Conservation (phyloP, 1,139 yeast species). For the Saccharomycopsis phalli region DNA sequence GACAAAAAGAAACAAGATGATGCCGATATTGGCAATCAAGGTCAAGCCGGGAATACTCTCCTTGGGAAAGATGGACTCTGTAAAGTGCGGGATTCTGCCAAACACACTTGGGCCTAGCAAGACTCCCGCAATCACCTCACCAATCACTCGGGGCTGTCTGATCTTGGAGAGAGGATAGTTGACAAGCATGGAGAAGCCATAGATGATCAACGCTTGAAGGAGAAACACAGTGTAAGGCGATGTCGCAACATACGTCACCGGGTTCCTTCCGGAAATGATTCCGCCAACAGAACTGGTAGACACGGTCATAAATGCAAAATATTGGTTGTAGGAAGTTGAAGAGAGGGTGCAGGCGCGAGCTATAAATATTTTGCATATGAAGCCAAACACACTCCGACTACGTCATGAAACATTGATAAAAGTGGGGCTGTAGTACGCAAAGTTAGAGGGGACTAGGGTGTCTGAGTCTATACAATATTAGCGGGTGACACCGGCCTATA, state of each 20-base stretch:
- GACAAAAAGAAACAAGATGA: slow-evolving; percentile 62
- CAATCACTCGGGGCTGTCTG: slow-evolving; percentile 69
- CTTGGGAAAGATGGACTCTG: slow-evolving; percentile 52
- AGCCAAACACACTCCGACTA: too few relatives aligned
- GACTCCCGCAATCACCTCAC: slow-evolving; percentile 71
- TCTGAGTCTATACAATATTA: too few relatives aligned
- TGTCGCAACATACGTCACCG: slow-evolving; percentile 46
- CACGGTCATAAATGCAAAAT: slow-evolving; percentile 13
- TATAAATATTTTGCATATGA: too few relatives aligned
- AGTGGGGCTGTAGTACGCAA: background rate
- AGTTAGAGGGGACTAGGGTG: too few relatives aligned
- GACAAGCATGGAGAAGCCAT: slow-evolving; percentile 43
- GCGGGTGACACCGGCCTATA: too few relatives aligned
- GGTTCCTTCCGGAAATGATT: slow-evolving; percentile 63
- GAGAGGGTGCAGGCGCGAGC: too few relatives aligned
- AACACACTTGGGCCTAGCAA: slow-evolving; percentile 60
- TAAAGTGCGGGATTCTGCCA: slow-evolving; percentile 62
- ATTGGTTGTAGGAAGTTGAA: background rate
- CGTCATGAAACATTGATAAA: background rate
- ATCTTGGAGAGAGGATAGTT: slow-evolving; percentile 50
- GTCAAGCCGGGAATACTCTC: slow-evolving; percentile 56
- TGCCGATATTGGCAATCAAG: slow-evolving; percentile 62
- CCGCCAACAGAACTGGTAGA: slow-evolving; percentile 37
- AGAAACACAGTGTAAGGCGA: slow-evolving; percentile 54
- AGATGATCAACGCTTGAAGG: slow-evolving; percentile 51